phyloP scores from a whole-genome alignment of 2,329 filamentous ascomycete genomes.

The Hymenotorrendiella dingleyae region DNA sequence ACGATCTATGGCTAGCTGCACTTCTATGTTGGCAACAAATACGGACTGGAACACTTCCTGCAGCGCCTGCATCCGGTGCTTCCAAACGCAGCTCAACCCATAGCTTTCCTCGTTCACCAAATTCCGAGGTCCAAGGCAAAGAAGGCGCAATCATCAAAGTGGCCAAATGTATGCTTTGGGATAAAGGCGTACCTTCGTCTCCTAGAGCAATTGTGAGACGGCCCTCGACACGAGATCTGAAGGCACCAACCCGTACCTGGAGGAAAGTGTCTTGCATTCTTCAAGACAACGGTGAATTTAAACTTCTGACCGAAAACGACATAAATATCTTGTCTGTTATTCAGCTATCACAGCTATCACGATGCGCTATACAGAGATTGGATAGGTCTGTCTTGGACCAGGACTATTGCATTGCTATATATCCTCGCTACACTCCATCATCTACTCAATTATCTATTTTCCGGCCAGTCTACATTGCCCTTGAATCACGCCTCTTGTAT shows the following conservation, averaged over 20 bases:
- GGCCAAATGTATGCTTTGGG: slow-evolving; percentile 85
- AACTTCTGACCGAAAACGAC: slow-evolving; percentile 81
- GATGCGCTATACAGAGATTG: slow-evolving; percentile 84
- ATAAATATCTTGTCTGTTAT: slow-evolving; percentile 74
- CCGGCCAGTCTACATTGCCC: slow-evolving; percentile 80
- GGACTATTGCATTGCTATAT: slow-evolving; percentile 91
- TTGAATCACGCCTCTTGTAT: slow-evolving; percentile 84
- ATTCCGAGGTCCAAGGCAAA: slow-evolving; percentile 57
- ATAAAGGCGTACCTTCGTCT: slow-evolving; percentile 57
- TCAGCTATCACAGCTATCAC: slow-evolving; percentile 80
- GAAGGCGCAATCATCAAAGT: slow-evolving; percentile 89
- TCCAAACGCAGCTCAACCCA: slow-evolving; percentile 35
- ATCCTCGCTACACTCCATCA: slow-evolving; percentile 80
- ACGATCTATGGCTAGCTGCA: slow-evolving; percentile 75
- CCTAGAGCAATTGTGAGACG: slow-evolving; percentile 46
- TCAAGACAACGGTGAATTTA: slow-evolving; percentile 91
- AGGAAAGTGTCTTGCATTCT: slow-evolving; percentile 85
- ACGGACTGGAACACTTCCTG: slow-evolving; percentile 37
- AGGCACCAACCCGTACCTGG: slow-evolving; percentile 58
- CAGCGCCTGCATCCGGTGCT: slow-evolving; percentile 19
- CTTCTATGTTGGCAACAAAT: slow-evolving; percentile 77
- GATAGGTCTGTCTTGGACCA: slow-evolving; percentile 87
- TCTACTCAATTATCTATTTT: slow-evolving; percentile 69
- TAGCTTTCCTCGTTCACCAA: slow-evolving; percentile 35
- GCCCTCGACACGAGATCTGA: slow-evolving; percentile 51